Evolutionary conservation across 352 stramenopile genomes (phyloP).

Genomic region (Phytopythium helicoides): DNA sequence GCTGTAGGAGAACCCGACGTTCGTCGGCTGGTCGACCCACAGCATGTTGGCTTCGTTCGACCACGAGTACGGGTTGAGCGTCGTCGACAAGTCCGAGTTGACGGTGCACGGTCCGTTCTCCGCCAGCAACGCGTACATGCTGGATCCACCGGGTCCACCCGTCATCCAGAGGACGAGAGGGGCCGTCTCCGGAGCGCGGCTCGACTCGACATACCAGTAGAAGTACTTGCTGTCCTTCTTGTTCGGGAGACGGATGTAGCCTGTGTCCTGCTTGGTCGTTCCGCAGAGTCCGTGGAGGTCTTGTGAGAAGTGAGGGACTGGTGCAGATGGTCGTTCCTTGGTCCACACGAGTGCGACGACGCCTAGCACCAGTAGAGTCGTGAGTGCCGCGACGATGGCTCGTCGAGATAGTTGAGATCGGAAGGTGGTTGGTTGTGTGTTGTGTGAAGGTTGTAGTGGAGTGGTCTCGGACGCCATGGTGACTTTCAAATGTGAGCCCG

Average conservation of each 20-base stretch:
- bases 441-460: too few species aligned
- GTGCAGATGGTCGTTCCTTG: too few species aligned
- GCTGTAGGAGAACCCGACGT: conserved; percentile 67
- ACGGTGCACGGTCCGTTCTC: conserved; percentile 73
- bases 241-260: conserved; percentile 56
- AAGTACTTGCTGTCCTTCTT: conserved; percentile 71
- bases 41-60: conserved; percentile 68
- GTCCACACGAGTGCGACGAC: too few species aligned
- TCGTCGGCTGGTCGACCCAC: conserved; percentile 67
- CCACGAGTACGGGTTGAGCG: conserved; percentile 58
- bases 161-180: conserved; percentile 72
- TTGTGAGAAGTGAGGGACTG: too few species aligned
- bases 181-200: conserved; percentile 32
- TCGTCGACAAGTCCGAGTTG: conserved; percentile 37
- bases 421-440: too few species aligned
- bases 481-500: too few species aligned
- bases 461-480: too few species aligned
- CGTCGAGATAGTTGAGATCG: too few species aligned
- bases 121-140: conserved; percentile 45
- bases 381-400: too few species aligned
- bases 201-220: conserved; percentile 66
- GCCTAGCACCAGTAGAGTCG: too few species aligned
- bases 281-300: too few species aligned
- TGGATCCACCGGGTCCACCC: conserved; percentile 55
- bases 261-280: conserved; percentile 50